Evolutionary conservation across 2,329 filamentous ascomycete species (phyloP).

Genomic region (Fusarium brevicatenulatum): DNA sequence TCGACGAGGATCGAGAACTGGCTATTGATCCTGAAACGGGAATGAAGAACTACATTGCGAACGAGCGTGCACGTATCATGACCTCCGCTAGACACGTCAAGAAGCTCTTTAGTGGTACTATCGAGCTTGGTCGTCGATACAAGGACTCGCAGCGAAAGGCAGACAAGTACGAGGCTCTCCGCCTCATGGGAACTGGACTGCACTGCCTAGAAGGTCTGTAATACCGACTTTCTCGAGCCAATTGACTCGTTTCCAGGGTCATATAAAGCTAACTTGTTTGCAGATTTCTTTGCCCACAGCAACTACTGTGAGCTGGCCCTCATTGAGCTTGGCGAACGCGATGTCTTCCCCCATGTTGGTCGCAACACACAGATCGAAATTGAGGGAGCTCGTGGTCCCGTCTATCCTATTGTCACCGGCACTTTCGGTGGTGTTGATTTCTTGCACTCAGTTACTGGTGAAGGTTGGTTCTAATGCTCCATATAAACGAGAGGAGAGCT

Average conservation of each 20-base stretch:
- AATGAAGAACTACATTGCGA: conserved; percentile 95
- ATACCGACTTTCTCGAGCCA: not conserved
- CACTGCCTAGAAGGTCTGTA: conserved; percentile 82
- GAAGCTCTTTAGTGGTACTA: conserved; percentile 75
- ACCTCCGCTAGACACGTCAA: conserved; percentile 84
- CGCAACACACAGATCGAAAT: conserved; percentile 76
- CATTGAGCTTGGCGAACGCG: conserved; percentile 83
- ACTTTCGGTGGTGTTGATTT: conserved; percentile 97
- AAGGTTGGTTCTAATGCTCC: conserved; percentile 54
- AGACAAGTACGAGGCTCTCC: conserved; percentile 88
- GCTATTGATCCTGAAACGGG: conserved; percentile 79
- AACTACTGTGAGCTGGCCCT: conserved; percentile 92
- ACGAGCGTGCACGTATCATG: conserved; percentile 80
- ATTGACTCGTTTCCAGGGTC: not conserved
- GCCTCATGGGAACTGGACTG: conserved; percentile 85
- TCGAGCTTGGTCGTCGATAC: conserved; percentile 84
- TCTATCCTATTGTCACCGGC: conserved; percentile 88
- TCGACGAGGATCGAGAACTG: conserved; percentile 83
- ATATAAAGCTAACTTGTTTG: conserved; percentile 14
- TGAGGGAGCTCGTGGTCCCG: conserved; percentile 69
- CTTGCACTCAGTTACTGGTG: conserved; percentile 83
- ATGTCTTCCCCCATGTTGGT: conserved; percentile 90
- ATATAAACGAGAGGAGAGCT: conserved; percentile 1
- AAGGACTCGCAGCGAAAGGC: conserved; percentile 63
- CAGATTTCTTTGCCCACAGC: conserved; percentile 90